Evolutionary conservation across 2,329 filamentous ascomycete species (phyloP).

Genomic region (Sphaerulina musiva): DNA sequence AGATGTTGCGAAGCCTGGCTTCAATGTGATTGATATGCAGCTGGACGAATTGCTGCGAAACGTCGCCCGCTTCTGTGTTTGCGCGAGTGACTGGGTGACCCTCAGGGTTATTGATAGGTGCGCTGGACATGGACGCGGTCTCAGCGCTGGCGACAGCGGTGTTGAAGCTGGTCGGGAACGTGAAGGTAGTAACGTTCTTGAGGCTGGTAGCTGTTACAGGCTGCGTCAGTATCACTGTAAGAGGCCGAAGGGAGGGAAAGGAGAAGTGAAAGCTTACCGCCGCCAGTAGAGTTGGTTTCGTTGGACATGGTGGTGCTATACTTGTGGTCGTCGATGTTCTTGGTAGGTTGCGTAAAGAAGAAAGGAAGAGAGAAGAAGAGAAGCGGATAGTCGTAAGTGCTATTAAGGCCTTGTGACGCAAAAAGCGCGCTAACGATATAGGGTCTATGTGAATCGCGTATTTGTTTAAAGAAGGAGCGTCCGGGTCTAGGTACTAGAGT

Average conservation of each 20-base stretch:
- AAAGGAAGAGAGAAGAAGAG: too few species aligned
- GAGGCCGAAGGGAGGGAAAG: background rate
- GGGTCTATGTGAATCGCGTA: too few species aligned
- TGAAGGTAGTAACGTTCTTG: background rate
- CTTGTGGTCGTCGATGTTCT: too few species aligned
- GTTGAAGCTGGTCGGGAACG: slow-evolving; percentile 6
- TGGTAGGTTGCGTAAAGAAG: too few species aligned
- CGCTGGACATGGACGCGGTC: background rate
- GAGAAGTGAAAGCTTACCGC: slow-evolving; percentile 2
- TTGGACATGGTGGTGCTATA: too few species aligned
- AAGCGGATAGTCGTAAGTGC: too few species aligned
- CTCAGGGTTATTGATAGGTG: slow-evolving; percentile 6
- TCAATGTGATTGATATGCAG: slow-evolving; percentile 3
- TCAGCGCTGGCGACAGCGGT: slow-evolving; percentile 5
- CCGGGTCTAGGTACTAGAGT: too few species aligned
- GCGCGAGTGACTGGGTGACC: slow-evolving; percentile 14
- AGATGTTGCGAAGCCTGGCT: slow-evolving; percentile 1
- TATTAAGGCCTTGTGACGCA: too few species aligned
- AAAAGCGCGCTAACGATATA: too few species aligned
- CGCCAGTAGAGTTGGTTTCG: background rate
- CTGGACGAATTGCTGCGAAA: background rate
- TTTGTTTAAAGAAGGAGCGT: too few species aligned
- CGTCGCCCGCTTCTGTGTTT: slow-evolving; percentile 13
- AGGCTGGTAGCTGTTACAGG: background rate
- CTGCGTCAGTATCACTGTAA: background rate